Evolutionary conservation across 2,329 filamentous ascomycete species (phyloP).

Genomic region (Chlorencoelia australis): DNA sequence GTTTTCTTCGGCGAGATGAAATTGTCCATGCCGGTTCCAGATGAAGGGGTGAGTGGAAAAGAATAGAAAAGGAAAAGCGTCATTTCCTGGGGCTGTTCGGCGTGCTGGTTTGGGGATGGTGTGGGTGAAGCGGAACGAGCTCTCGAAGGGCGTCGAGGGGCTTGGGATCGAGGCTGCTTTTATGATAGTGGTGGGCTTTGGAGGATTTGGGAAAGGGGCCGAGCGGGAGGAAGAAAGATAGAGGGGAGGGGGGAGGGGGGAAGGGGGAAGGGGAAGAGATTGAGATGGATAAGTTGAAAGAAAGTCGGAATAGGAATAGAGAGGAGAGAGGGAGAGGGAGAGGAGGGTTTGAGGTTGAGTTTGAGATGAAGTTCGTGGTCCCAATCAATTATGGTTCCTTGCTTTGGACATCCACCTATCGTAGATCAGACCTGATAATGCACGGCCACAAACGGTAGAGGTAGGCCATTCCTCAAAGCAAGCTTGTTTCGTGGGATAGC

Average conservation of each 20-base stretch:
- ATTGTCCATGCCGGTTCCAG: too few relatives aligned
- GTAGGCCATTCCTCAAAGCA: background rate
- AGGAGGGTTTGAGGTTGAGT: background rate
- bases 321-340: background rate
- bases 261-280: background rate
- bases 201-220: background rate
- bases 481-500: background rate
- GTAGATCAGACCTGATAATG: background rate
- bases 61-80: too few relatives aligned
- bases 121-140: background rate
- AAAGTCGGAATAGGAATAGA: background rate
- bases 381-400: too few relatives aligned
- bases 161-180: too few relatives aligned
- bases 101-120: background rate
- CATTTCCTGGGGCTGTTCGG: too few relatives aligned
- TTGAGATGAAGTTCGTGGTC: too few relatives aligned
- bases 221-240: background rate
- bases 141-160: too few relatives aligned
- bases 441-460: background rate
- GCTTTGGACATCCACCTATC: too few relatives aligned
- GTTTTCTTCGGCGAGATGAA: too few relatives aligned
- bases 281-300: background rate
- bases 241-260: background rate
- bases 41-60: too few relatives aligned
- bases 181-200: too few relatives aligned